Evolutionary conservation across 768 basidiomycete species (phyloP), one percentile per base, ranked within the genome.

Genomic region (Kwoniella dendrophila): DNA sequence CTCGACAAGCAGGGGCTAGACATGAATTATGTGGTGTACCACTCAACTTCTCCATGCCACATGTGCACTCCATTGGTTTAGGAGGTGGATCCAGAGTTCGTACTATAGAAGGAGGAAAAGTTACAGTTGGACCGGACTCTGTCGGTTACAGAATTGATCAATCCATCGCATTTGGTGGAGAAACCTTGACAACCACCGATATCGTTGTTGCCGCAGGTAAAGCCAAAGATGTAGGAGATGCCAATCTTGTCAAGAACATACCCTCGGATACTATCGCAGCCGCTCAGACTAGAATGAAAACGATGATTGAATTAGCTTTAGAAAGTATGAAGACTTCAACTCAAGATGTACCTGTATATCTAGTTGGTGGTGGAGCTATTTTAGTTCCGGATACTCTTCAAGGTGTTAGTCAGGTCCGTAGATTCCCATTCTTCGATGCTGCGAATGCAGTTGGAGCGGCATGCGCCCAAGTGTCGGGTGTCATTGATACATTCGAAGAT

Each of bases 281-380:
- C 4, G 83, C 83, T 7, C 76, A 79, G 48, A 78, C 73, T 32
- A 77, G 73, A 27, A 83, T 86, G 68, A 83, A 81, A 69, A 68
- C 60, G 41, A 76, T 81, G 65, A 56, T 82, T 14, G 82, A 88
- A 78, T 79, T 78, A 14, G 82, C 82, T 1, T 75, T 87, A 8
- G 87, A 87, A 68, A 45, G 40, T 16, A 87, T 88, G 86, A 88
- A 88, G 80, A 87, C 86, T 3, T 83, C 82, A 32, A 82, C 83
- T 1, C 82, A 83, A 26, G 83, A 85, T 68, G 77, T 80, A 2
- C 83, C 85, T 26, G 81, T 87, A 11, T 81, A 86, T 29, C 82
- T 88, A 1, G 87, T 87, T 36, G 87, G 87, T 24, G 87, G 87
- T 16, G 87, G 87, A 4, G 84, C 85, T 0, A 84, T 87, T 66